Evolutionary conservation across 257 asterid genomes (phyloP).

Genomic region (Galeopsis tetrahit): DNA sequence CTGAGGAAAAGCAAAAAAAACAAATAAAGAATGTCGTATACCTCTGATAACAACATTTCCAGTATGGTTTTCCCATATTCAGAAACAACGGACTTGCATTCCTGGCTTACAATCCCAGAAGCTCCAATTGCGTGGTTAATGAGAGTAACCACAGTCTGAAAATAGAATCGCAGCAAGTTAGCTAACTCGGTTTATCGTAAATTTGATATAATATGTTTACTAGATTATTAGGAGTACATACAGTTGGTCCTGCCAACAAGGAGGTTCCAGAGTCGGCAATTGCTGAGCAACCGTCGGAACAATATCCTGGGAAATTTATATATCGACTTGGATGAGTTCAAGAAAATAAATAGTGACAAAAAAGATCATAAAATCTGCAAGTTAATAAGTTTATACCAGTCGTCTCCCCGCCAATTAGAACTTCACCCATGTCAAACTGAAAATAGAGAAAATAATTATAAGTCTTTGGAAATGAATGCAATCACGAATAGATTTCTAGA

Average conservation of each 20-base stretch:
- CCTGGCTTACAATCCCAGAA: constrained; percentile 83
- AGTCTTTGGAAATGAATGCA: constrained; percentile 9
- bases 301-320: constrained; percentile 57
- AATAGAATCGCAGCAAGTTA: constrained; percentile 19
- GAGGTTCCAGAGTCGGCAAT: constrained; percentile 97
- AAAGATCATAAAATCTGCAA: constrained; percentile 17
- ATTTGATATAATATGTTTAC: neutral
- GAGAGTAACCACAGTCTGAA: constrained; percentile 67
- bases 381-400: constrained; percentile 57
- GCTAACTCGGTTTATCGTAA: constrained; percentile 20
- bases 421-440: constrained; percentile 91
- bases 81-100: constrained; percentile 74
- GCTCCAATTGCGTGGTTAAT: constrained; percentile 96
- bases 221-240: constrained; percentile 44
- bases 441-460: constrained; percentile 31
- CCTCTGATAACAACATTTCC: constrained; percentile 70
- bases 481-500: neutral
- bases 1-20: neutral
- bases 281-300: constrained; percentile 83
- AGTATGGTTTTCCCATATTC: constrained; percentile 69
- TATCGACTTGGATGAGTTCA: constrained; percentile 26
- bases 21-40: constrained; percentile 24
- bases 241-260: constrained; percentile 92
- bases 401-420: constrained; percentile 69
- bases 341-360: constrained; percentile 2